Percentiles rank a stretch among this genome's conserved stretches.
These are phyloP conservation scores for Hypomyces perniciosus DNA, from an alignment of 2,329 filamentous ascomycete genomes.

Conservation along the genomic window DNA sequence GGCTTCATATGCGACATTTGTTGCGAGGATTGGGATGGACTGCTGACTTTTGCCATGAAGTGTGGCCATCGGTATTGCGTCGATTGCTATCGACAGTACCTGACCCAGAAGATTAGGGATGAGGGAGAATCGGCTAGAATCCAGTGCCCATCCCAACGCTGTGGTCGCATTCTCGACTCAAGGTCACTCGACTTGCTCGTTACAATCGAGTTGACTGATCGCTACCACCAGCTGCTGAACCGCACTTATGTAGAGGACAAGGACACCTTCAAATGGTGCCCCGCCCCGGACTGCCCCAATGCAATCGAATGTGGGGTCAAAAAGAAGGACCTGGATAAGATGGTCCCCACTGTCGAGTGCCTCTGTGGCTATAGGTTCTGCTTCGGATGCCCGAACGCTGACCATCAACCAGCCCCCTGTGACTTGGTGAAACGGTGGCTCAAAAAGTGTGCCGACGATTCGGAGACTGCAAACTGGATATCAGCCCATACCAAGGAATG, in stretches of 20 bases:
- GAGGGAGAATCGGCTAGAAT: constrained; percentile 95
- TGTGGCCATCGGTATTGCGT: constrained; percentile 92
- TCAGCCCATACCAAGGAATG: constrained; percentile 99
- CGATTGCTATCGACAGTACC: constrained; percentile 85
- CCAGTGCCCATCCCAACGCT: constrained; percentile 83
- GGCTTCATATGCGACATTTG: constrained; percentile 94
- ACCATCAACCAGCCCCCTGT: constrained; percentile 93
- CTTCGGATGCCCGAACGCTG: constrained; percentile 83
- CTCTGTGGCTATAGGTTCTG: constrained; percentile 83
- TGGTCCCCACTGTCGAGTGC: constrained; percentile 88
- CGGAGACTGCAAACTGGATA: constrained; percentile 98
- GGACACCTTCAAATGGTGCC: constrained; percentile 94
- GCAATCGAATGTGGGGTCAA: constrained; percentile 86
- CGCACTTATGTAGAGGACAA: constrained; percentile 97
- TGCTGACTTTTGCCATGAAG: constrained; percentile 87
- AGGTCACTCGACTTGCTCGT: constrained; percentile 77
- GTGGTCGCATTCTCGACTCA: constrained; percentile 85
- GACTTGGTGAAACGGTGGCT: constrained; percentile 89
- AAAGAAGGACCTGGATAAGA: constrained; percentile 73
- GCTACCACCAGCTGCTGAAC: constrained; percentile 82
- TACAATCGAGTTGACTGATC: constrained; percentile 45
- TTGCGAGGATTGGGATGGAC: constrained; percentile 74
- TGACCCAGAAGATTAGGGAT: constrained; percentile 87
- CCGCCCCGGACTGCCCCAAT: constrained; percentile 93
- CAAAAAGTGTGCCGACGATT: constrained; percentile 97